Conservation (phyloP, 495 filamentous ascomycete species). For the Aspergillus funiculosus region DNA sequence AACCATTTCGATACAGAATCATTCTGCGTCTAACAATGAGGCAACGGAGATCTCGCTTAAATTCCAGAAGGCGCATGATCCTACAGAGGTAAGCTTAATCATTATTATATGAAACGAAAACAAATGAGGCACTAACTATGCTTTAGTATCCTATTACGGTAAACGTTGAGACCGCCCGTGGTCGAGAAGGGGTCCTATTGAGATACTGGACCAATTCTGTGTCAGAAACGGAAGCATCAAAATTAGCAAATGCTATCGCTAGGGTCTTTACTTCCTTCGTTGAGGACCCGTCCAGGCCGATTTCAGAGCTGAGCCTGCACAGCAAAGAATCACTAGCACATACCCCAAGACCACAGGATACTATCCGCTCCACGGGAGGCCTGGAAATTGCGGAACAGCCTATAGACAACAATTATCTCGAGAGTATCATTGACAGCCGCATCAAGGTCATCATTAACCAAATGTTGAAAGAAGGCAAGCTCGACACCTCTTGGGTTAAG, state of each 20-base stretch:
- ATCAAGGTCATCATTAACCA: constrained; percentile 36
- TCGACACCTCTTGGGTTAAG: constrained; percentile 22
- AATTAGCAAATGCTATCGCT: constrained; percentile 28
- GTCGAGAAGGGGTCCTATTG: constrained; percentile 41
- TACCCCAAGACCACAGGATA: not conserved
- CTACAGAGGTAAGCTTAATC: constrained; percentile 38
- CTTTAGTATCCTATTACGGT: constrained; percentile 43
- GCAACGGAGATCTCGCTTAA: constrained; percentile 37
- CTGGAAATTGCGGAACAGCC: not conserved
- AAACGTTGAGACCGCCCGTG: constrained; percentile 41
- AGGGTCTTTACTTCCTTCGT: constrained; percentile 34
- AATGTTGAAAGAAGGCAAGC: constrained; percentile 35
- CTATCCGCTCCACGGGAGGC: not conserved
- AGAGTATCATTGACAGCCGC: constrained; percentile 37
- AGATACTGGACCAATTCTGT: constrained; percentile 46
- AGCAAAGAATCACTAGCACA: not conserved
- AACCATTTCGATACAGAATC: constrained; percentile 50
- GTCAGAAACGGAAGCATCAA: constrained; percentile 35
- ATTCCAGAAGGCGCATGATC: constrained; percentile 38
- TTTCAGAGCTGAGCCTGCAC: constrained; percentile 23
- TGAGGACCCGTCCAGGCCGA: constrained; percentile 21
- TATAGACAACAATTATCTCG: constrained; percentile 28
- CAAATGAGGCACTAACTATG: not conserved
- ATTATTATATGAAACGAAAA: not conserved
- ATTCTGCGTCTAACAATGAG: constrained; percentile 28